Conservation (phyloP, 2,329 filamentous ascomycete genomes). For the Fusarium stilboides region DNA sequence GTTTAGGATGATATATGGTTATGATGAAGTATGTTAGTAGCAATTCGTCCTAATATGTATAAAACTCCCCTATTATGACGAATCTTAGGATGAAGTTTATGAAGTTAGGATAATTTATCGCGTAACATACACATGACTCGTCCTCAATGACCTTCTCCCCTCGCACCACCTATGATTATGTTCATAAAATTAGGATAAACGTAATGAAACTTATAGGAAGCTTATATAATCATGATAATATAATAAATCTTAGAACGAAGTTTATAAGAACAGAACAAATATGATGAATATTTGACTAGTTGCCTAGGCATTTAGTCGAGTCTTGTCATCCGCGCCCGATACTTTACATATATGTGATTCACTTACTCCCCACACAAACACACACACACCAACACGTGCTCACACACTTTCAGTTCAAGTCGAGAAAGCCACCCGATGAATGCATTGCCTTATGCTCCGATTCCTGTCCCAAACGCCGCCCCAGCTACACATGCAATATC, state of each 20-base stretch:
- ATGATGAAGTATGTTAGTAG: neutral
- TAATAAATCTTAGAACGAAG: neutral
- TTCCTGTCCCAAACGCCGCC: conserved; percentile 42
- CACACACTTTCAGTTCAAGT: conserved; percentile 9
- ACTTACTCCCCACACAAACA: neutral
- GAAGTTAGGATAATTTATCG: neutral
- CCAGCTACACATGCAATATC: conserved; percentile 35
- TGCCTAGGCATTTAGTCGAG: no score
- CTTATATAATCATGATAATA: no score
- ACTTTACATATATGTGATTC: no score
- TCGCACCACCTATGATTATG: no score
- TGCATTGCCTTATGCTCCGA: conserved; percentile 36
- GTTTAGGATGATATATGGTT: conserved; percentile 1
- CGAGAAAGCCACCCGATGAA: conserved; percentile 24
- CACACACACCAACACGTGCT: neutral
- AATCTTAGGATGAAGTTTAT: neutral
- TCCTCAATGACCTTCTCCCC: no score
- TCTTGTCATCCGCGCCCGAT: no score
- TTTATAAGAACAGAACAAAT: no score
- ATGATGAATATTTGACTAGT: no score
- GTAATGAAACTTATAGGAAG: no score
- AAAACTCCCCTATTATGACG: neutral
- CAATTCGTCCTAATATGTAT: neutral
- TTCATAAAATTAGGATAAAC: no score
- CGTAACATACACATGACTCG: no score